Conservation (phyloP, 73 alveolate genomes). For the Stentor roeselii region DNA sequence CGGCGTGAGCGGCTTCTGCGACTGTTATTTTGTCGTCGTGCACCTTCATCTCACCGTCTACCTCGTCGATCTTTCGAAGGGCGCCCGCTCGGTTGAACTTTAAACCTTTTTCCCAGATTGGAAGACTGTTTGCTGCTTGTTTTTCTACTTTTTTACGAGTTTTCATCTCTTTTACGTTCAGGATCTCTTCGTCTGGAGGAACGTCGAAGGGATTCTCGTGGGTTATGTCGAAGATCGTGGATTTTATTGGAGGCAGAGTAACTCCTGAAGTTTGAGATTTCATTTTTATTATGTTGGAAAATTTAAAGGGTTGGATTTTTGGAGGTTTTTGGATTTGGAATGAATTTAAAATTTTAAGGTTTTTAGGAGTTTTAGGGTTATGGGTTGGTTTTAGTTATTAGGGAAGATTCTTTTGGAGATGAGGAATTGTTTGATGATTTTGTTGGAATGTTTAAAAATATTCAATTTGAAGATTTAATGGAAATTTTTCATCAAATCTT, state of each 20-base stretch:
- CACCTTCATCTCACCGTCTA: not conserved
- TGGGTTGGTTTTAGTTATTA: too few relatives aligned
- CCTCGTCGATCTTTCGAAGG: constrained; percentile 26
- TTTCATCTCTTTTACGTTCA: not conserved
- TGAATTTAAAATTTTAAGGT: too few relatives aligned
- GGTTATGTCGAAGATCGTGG: constrained; percentile 8
- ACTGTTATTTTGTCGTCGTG: constrained; percentile 16
- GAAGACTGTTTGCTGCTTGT: not conserved
- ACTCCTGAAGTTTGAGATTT: too few relatives aligned
- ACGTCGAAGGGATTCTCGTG: constrained; percentile 29
- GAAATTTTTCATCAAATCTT: too few relatives aligned
- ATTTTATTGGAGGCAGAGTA: not conserved
- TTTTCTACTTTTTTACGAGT: not conserved
- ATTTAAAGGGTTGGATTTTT: too few relatives aligned
- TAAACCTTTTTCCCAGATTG: constrained; percentile 28
- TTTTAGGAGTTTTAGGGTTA: too few relatives aligned
- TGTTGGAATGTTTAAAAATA: too few relatives aligned
- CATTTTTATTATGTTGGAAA: too few relatives aligned
- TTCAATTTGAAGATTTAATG: too few relatives aligned
- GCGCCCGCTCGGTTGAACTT: constrained; percentile 28
- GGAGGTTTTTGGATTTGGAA: too few relatives aligned
- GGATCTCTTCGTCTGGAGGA: constrained; percentile 31
- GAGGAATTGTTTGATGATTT: too few relatives aligned
- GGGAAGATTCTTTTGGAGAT: too few relatives aligned
- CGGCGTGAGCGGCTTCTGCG: constrained; percentile 24